Evolutionary conservation across 2,329 filamentous ascomycete species (phyloP), one percentile per base, ranked within the genome.

Genomic region (Tolypocladium tropicale): DNA sequence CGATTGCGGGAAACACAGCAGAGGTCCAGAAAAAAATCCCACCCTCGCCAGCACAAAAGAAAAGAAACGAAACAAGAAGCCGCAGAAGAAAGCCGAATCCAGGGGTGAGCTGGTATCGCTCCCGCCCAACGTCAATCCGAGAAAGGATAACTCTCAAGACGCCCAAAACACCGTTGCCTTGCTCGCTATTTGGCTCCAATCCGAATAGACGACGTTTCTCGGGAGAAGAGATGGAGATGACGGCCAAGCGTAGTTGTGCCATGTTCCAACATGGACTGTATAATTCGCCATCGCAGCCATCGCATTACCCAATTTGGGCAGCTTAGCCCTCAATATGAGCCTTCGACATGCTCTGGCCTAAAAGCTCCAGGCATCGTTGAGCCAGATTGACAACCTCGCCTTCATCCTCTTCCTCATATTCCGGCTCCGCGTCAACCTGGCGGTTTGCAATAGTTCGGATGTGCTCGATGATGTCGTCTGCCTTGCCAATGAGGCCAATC

Each of bases 371-470:
- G 69, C 91, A 97, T 64, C 91, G 83, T 66, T 93, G 88, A 28
- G 94, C 93, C 63, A 99, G 82, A 62, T 86, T 91, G 61, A 96
- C 89, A 49, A 96, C 92, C 70, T 97, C 93, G 56, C 88, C 89
- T 70, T 96, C 92, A 50, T 94, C 92, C 58, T 95, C 91, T 64
- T 95, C 91, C 52, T 88, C 89, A 60, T 86, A 86, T 63, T 92
- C 90, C 61, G 91, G 88, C 57, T 95, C 91, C 0, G 89, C 88
- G 65, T 95, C 91, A 60, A 96, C 81, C 63, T 88, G 90, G 67
- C 89, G 90, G 68, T 95, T 92, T 23, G 91, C 89, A 67, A 99
- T 97, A 60, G 84, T 83, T 70, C 89, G 90, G 60, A 97, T 94
- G 81, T 96, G 91, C 59, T 90, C 84, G 56, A 96, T 89, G 62